phyloP scores from a whole-genome alignment of 495 filamentous ascomycete genomes.

The Penicillium odoratum region DNA sequence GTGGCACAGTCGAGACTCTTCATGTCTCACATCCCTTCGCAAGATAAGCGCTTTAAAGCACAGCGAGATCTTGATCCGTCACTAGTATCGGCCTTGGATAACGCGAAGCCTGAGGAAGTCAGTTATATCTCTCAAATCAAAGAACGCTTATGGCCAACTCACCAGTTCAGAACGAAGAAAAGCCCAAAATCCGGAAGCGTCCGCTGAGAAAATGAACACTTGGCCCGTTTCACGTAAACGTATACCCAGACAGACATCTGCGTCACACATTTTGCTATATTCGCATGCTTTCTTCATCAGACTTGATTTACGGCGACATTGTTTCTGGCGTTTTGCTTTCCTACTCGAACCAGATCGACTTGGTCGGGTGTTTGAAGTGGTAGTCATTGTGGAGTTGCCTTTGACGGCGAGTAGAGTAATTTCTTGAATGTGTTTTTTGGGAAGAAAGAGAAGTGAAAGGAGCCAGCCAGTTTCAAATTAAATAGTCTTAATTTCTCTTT shows the following conservation, averaged over 20 bases:
- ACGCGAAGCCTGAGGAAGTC: background rate
- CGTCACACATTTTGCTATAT: background rate
- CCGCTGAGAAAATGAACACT: background rate
- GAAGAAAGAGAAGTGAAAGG: no score
- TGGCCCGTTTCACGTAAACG: background rate
- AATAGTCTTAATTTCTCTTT: no score
- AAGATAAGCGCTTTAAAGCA: no score
- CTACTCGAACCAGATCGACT: background rate
- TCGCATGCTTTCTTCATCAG: background rate
- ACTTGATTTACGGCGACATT: background rate
- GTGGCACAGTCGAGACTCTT: no score
- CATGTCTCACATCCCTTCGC: no score
- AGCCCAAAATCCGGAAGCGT: background rate
- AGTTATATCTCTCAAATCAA: background rate
- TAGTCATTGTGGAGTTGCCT: no score
- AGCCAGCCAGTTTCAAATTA: no score
- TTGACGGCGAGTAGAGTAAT: no score
- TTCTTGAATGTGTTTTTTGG: no score
- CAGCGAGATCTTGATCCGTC: background rate
- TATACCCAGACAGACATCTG: background rate
- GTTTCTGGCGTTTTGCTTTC: constrained; percentile 27
- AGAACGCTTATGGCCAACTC: background rate
- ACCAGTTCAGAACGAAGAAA: background rate
- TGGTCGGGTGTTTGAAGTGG: background rate
- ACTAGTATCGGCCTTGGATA: background rate